Percentiles rank a stretch among this genome's conserved stretches.
Evolutionary conservation across 192 early-diverging fungal species (phyloP).

Genomic region (Coemansia biformis): DNA sequence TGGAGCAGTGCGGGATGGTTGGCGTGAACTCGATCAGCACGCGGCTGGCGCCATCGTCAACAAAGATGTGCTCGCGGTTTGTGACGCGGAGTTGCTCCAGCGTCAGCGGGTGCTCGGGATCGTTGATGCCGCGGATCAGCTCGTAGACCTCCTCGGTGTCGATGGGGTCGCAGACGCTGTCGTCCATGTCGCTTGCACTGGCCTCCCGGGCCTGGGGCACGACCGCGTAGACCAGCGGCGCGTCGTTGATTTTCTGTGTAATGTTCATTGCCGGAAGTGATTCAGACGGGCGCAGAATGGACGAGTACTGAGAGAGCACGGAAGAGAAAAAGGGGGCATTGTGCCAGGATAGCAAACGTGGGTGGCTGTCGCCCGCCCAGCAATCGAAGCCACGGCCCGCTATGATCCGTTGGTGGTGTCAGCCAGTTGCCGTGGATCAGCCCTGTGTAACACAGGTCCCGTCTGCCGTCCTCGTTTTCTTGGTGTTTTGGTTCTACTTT

Average conservation of each 20-base stretch:
- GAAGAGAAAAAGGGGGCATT: no score
- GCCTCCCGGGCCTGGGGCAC: conserved; percentile 35
- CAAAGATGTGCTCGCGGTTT: conserved; percentile 75
- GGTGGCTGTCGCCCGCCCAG: no score
- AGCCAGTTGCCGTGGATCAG: no score
- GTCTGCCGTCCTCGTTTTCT: no score
- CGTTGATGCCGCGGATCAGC: conserved; percentile 91
- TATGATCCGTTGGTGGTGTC: no score
- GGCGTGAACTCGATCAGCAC: conserved; percentile 88
- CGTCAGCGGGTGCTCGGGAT: conserved; percentile 97
- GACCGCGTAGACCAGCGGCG: conserved; percentile 75
- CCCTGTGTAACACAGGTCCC: no score
- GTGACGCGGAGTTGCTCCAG: conserved; percentile 96
- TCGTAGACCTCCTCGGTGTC: conserved; percentile 91
- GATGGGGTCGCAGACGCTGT: conserved; percentile 66
- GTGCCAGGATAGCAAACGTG: no score
- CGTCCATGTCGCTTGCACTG: conserved; percentile 64
- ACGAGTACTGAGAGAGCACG: no score
- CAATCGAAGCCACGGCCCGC: no score
- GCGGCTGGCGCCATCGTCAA: conserved; percentile 64
- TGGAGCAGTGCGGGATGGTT: conserved; percentile 98
- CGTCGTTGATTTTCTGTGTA: conserved; percentile 64
- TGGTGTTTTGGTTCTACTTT: no score
- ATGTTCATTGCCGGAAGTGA: conserved; percentile 27
- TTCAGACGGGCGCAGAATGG: no score